Evolutionary conservation across 2,329 filamentous ascomycete genomes (phyloP).

Genomic region (Amylocarpus encephaloides): DNA sequence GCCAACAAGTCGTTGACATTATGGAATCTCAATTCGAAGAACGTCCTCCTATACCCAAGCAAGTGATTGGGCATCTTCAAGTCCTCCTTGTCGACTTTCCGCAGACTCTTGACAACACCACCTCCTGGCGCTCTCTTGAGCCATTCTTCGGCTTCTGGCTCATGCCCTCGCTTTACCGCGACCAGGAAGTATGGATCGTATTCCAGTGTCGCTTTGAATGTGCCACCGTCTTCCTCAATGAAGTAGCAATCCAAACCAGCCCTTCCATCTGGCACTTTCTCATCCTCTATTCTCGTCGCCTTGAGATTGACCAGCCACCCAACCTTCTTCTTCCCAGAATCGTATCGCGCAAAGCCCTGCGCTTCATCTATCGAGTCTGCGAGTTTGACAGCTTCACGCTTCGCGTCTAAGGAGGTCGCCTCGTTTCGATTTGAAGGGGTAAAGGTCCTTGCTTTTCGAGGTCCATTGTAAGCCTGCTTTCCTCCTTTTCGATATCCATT

Average conservation of each 20-base stretch:
- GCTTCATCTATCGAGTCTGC: constrained; percentile 87
- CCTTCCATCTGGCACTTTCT: constrained; percentile 74
- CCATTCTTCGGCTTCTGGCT: constrained; percentile 96
- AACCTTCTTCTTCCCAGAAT: constrained; percentile 71
- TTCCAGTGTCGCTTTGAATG: constrained; percentile 93
- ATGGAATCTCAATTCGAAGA: constrained; percentile 77
- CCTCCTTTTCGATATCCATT: constrained; percentile 62
- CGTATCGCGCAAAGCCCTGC: constrained; percentile 90
- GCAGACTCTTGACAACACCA: constrained; percentile 73
- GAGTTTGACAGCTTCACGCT: constrained; percentile 75
- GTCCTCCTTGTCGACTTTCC: constrained; percentile 84
- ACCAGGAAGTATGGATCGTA: constrained; percentile 97
- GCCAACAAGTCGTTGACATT: constrained; percentile 83
- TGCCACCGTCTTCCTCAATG: constrained; percentile 74
- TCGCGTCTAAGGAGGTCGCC: constrained; percentile 86
- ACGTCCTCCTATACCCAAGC: constrained; percentile 81
- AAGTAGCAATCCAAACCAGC: constrained; percentile 97
- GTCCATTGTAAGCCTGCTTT: constrained; percentile 65
- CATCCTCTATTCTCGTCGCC: constrained; percentile 77
- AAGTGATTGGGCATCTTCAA: constrained; percentile 92
- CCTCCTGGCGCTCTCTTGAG: constrained; percentile 70
- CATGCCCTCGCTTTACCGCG: constrained; percentile 78
- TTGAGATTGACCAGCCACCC: constrained; percentile 97
- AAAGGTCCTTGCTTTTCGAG: constrained; percentile 66
- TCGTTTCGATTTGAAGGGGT: constrained; percentile 73